Percentiles rank a stretch among this genome's conserved stretches.
These are phyloP conservation scores for Salix exigua DNA, from an alignment of 345 rosid species.

Conservation along the genomic window DNA sequence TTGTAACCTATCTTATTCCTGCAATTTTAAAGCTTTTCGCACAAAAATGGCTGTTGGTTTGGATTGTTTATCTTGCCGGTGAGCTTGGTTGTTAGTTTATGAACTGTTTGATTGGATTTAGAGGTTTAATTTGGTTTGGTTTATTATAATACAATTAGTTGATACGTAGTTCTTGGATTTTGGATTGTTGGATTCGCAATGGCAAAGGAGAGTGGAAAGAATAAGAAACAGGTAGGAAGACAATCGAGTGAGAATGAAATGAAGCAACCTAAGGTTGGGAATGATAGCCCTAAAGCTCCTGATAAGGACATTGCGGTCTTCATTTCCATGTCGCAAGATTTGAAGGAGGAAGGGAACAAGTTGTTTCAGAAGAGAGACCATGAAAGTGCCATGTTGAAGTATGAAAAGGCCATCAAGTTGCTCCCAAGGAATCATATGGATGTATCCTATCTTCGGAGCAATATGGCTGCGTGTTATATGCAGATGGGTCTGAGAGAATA, in stretches of 20 bases:
- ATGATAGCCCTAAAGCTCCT: conserved; percentile 27
- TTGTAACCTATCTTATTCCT: not conserved
- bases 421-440: conserved; percentile 67
- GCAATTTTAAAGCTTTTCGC: not conserved
- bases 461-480: conserved; percentile 90
- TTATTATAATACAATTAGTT: conserved; percentile 7
- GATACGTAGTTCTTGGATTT: not conserved
- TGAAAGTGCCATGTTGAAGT: conserved; percentile 68
- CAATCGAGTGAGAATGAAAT: conserved; percentile 30
- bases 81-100: conserved; percentile 11
- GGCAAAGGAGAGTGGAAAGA: conserved; percentile 51
- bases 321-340: conserved; percentile 58
- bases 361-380: conserved; percentile 74
- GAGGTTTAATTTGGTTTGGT: not conserved
- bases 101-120: conserved; percentile 7
- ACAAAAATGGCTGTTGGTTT: conserved; percentile 1
- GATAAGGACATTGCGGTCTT: conserved; percentile 52
- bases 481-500: conserved; percentile 71
- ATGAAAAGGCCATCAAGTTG: conserved; percentile 72
- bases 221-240: conserved; percentile 38
- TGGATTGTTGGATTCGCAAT: conserved; percentile 26
- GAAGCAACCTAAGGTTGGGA: conserved; percentile 34
- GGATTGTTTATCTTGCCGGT: conserved; percentile 10
- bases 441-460: conserved; percentile 61
- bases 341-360: conserved; percentile 83